Conservation (phyloP, 129 eudicot genomes). For the Flaveria robusta region DNA sequence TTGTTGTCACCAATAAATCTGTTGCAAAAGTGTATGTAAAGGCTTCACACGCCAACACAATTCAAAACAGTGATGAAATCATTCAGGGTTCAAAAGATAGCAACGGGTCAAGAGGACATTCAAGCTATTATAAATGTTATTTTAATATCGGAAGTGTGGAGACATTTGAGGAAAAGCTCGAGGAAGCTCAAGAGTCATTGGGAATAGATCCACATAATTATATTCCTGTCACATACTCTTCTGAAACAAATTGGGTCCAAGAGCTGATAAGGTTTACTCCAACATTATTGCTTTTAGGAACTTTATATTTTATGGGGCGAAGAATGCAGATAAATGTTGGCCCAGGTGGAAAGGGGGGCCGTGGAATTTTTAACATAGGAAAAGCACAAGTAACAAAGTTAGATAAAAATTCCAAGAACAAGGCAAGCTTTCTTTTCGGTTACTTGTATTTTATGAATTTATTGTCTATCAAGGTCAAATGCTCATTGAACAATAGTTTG, state of each 20-base stretch:
- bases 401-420: conserved; percentile 78
- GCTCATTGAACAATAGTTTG: conserved; percentile 7
- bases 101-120: conserved; percentile 23
- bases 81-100: conserved; percentile 37
- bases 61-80: conserved; percentile 30
- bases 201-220: conserved; percentile 68
- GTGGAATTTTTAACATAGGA: conserved; percentile 68
- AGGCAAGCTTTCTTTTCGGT: conserved; percentile 35
- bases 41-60: conserved; percentile 28
- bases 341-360: conserved; percentile 66
- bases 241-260: conserved; percentile 51
- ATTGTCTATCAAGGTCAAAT: not conserved
- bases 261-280: conserved; percentile 51
- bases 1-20: conserved; percentile 57
- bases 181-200: conserved; percentile 72
- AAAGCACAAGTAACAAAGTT: conserved; percentile 65
- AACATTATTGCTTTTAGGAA: conserved; percentile 48
- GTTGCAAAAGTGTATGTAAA: conserved; percentile 71
- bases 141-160: conserved; percentile 72
- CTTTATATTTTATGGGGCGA: conserved; percentile 46
- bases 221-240: conserved; percentile 65
- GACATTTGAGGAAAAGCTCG: conserved; percentile 72
- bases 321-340: conserved; percentile 61
- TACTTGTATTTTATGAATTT: not conserved
- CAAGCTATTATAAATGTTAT: conserved; percentile 49